A percentile compares a stretch with the other conserved stretches of the same genome.
Conservation (phyloP, 2,329 filamentous ascomycete genomes). For the Trichoderma citrinoviride region DNA sequence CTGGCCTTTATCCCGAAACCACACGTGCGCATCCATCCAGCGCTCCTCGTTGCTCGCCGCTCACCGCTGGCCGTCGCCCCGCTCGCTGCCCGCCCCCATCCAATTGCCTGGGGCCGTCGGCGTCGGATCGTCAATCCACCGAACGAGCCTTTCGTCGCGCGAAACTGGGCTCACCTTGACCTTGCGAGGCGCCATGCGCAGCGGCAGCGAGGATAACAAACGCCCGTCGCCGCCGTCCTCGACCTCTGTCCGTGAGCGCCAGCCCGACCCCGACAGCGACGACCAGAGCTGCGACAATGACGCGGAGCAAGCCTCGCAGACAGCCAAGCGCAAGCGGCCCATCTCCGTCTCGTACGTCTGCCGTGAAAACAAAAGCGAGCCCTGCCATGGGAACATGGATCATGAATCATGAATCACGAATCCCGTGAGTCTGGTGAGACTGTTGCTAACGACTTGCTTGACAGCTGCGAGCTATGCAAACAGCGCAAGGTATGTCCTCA, state of each 20-base stretch:
- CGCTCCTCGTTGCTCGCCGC: conserved; percentile 1
- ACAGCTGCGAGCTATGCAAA: conserved; percentile 75
- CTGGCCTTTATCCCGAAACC: conserved; percentile 14
- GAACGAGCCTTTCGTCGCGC: conserved; percentile 2
- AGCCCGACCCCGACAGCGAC: conserved; percentile 47
- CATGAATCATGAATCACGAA: neutral
- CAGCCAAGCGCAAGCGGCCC: conserved; percentile 57
- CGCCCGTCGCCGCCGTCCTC: conserved; percentile 25
- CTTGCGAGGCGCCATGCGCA: conserved; percentile 26
- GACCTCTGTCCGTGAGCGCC: conserved; percentile 34
- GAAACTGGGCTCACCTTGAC: neutral
- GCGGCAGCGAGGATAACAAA: conserved; percentile 25
- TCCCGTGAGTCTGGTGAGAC: neutral
- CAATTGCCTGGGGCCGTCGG: neutral
- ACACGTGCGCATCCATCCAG: conserved; percentile 1
- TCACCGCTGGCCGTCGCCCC: conserved; percentile 9
- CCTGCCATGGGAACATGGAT: too few species aligned
- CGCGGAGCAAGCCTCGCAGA: conserved; percentile 35
- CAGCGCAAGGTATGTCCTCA: conserved; percentile 64
- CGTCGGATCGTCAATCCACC: conserved; percentile 18
- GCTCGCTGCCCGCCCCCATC: neutral
- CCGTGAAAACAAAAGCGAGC: neutral
- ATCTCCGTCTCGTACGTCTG: conserved; percentile 56
- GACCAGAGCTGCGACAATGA: conserved; percentile 49
- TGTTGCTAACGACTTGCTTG: conserved; percentile 18